Conservation (phyloP, 306 rosid genomes). For the Albizia julibrissin region DNA sequence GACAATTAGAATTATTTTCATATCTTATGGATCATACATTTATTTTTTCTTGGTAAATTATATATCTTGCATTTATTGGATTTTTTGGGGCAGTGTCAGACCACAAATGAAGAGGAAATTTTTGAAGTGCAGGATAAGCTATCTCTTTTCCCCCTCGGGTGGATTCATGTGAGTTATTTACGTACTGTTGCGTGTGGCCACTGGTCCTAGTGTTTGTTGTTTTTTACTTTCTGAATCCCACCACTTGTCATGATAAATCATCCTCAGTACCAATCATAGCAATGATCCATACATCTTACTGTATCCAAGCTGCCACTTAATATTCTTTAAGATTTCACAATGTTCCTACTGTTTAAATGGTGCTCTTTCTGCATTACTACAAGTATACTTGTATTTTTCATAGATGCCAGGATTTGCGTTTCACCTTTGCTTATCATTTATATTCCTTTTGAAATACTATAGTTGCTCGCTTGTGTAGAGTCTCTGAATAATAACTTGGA, state of each 20-base stretch:
- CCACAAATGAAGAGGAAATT: slow-evolving; percentile 95
- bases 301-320: neutral
- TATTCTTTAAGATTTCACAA: neutral
- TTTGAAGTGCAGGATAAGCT: slow-evolving; percentile 92
- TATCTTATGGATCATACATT: slow-evolving; percentile 10
- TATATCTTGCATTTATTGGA: slow-evolving; percentile 7
- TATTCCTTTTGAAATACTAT: neutral
- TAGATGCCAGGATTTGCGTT: neutral
- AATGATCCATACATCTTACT: slow-evolving; percentile 9
- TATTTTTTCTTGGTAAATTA: neutral
- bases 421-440: neutral
- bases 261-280: slow-evolving; percentile 20
- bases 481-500: neutral
- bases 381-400: neutral
- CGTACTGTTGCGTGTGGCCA: neutral
- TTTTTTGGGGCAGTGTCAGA: slow-evolving; percentile 73
- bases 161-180: slow-evolving; percentile 89
- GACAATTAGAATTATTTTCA: slow-evolving; percentile 21
- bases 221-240: neutral
- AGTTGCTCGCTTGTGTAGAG: neutral
- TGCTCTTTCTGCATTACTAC: neutral
- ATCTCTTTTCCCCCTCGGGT: slow-evolving; percentile 97
- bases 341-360: neutral
- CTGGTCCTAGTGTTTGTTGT: neutral
- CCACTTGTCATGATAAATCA: slow-evolving; percentile 4